A percentile compares a stretch with the other conserved stretches of the same genome.
Evolutionary conservation across 257 asterid genomes (phyloP).

Genomic region (Perilla frutescens): DNA sequence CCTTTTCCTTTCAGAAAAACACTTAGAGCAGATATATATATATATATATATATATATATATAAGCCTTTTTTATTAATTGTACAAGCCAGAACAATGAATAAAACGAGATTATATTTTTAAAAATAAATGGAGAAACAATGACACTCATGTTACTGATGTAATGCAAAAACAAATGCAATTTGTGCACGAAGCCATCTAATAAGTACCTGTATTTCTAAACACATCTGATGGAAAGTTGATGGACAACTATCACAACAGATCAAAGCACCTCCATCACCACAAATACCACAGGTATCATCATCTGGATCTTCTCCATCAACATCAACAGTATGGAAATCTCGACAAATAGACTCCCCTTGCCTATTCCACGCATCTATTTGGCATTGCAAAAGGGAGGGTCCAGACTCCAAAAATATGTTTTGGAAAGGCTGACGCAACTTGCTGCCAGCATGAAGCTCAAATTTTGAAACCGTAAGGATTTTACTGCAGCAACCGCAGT

Average conservation of each 20-base stretch:
- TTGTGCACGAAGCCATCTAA: constrained; percentile 8
- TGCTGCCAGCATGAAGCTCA: constrained; percentile 95
- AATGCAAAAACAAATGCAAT: constrained; percentile 20
- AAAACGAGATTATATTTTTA: constrained; percentile 9
- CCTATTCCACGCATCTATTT: constrained; percentile 81
- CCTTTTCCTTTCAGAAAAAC: background rate
- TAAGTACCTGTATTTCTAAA: constrained; percentile 73
- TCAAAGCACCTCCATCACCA: constrained; percentile 95
- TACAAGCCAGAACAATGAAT: background rate
- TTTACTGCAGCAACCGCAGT: constrained; percentile 96
- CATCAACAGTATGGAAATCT: constrained; percentile 61
- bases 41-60: constrained; percentile 3
- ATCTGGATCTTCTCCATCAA: constrained; percentile 81
- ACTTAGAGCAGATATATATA: constrained; percentile 4
- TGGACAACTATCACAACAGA: constrained; percentile 97
- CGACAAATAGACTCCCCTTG: constrained; percentile 64
- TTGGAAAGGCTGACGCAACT: constrained; percentile 83
- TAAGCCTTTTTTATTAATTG: background rate
- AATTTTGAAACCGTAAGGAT: constrained; percentile 85
- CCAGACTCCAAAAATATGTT: constrained; percentile 80
- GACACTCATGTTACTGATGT: constrained; percentile 23
- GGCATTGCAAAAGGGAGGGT: constrained; percentile 80
- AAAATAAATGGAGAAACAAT: constrained; percentile 22
- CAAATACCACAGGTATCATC: constrained; percentile 94
- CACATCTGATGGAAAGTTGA: constrained; percentile 90